Evolutionary conservation across 129 eudicot genomes (phyloP).

Genomic region (Centrapalus pauciflorus): DNA sequence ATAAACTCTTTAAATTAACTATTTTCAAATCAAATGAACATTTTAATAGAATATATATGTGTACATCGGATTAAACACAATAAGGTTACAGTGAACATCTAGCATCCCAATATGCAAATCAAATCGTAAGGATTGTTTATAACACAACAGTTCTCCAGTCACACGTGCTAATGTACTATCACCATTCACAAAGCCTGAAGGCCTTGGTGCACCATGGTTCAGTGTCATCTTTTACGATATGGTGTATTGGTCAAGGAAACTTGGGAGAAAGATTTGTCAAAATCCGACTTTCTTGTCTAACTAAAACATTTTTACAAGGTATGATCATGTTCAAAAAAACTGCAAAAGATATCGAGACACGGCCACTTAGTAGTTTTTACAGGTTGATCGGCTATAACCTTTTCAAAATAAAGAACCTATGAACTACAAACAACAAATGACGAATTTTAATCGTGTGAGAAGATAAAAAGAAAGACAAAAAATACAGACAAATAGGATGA

Average conservation of each 20-base stretch:
- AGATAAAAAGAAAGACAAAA: not conserved
- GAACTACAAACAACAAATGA: conserved; percentile 23
- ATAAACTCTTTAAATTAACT: too few species aligned
- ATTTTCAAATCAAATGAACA: too few species aligned
- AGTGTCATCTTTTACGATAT: not conserved
- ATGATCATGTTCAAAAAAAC: not conserved
- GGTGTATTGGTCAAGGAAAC: not conserved
- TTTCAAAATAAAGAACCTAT: conserved; percentile 17
- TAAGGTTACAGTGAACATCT: too few species aligned
- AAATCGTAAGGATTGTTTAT: too few species aligned
- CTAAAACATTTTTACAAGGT: not conserved
- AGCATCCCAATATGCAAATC: too few species aligned
- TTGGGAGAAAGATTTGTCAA: too few species aligned
- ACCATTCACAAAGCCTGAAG: not conserved
- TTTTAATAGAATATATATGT: too few species aligned
- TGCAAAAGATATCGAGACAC: too few species aligned
- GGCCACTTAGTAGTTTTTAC: conserved; percentile 19
- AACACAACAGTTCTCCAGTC: too few species aligned
- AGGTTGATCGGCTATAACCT: not conserved
- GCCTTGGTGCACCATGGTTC: not conserved
- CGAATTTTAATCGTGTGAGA: conserved; percentile 1
- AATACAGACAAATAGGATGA: not conserved
- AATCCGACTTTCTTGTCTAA: too few species aligned
- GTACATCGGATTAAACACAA: too few species aligned
- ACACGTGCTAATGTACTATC: too few species aligned